A percentile compares a stretch with the other conserved stretches of the same genome.
phyloP scores from a whole-genome alignment of 2,329 filamentous ascomycete genomes.

The Allantophomopsis lycopodina region DNA sequence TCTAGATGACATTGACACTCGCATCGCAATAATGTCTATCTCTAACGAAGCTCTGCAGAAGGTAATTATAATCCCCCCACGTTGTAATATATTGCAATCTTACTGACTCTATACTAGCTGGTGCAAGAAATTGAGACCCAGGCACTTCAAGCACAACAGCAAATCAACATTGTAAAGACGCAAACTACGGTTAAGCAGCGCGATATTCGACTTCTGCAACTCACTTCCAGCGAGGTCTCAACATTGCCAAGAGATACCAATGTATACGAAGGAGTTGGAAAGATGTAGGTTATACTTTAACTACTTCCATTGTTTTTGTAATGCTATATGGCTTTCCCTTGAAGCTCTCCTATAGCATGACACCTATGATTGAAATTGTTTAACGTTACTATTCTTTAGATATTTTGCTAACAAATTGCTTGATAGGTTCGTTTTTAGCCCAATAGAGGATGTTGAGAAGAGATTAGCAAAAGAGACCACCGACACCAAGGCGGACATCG shows the following conservation, averaged over 20 bases:
- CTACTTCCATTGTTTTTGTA: neutral
- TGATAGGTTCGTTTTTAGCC: constrained; percentile 73
- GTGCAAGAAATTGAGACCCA: constrained; percentile 90
- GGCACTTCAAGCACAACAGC: constrained; percentile 77
- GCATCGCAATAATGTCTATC: no score
- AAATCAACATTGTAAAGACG: constrained; percentile 73
- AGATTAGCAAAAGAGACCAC: constrained; percentile 65
- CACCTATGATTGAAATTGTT: neutral
- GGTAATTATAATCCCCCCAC: no score
- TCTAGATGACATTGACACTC: no score
- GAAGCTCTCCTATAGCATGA: no score
- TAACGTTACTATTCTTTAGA: constrained; percentile 1
- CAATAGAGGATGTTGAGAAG: constrained; percentile 51
- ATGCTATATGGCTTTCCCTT: no score
- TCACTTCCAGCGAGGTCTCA: constrained; percentile 76
- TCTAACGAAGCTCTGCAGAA: no score
- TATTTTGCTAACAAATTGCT: constrained; percentile 1
- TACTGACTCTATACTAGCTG: constrained; percentile 37
- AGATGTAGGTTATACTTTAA: constrained; percentile 55
- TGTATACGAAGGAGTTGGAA: constrained; percentile 90
- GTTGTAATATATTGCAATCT: neutral
- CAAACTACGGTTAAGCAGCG: constrained; percentile 79
- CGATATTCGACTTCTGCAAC: constrained; percentile 75
- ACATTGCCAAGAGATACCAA: constrained; percentile 61
- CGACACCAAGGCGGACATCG: constrained; percentile 63